Conservation (phyloP, 176 grass and related monocot species). For the Tillandsia leiboldiana region DNA sequence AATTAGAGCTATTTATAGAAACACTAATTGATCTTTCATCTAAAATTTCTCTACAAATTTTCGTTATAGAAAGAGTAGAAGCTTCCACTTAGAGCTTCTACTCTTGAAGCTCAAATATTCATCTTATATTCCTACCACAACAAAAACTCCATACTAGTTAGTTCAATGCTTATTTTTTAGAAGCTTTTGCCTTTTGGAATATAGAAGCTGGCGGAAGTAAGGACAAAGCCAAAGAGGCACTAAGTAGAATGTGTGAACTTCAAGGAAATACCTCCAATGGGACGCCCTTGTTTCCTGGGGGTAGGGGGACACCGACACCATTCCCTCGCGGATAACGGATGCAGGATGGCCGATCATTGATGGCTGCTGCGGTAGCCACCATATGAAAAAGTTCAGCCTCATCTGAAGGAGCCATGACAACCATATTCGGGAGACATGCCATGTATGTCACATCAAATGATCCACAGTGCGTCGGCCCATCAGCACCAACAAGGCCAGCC, state of each 20-base stretch:
- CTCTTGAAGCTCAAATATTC: no score
- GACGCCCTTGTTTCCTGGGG: slow-evolving; percentile 68
- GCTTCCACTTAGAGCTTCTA: no score
- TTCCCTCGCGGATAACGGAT: slow-evolving; percentile 90
- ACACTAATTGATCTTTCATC: no score
- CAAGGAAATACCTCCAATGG: slow-evolving; percentile 50
- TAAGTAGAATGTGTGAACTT: not conserved
- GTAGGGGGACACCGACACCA: slow-evolving; percentile 60
- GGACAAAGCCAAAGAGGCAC: not conserved
- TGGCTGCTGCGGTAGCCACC: slow-evolving; percentile 87
- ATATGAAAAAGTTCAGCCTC: slow-evolving; percentile 96
- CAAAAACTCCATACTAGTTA: no score
- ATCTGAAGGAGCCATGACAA: slow-evolving; percentile 94
- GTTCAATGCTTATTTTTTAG: no score
- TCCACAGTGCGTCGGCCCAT: slow-evolving; percentile 84
- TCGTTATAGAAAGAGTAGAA: no score
- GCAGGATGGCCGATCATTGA: slow-evolving; percentile 80
- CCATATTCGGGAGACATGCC: slow-evolving; percentile 96
- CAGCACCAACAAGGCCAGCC: slow-evolving; percentile 82
- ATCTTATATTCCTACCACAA: no score
- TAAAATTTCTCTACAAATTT: no score
- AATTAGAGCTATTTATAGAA: no score
- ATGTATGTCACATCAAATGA: slow-evolving; percentile 93
- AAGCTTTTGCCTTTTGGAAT: no score
- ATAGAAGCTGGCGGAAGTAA: no score